Percentiles rank a stretch among this genome's conserved stretches.
These are phyloP conservation scores for Coccomyxa subellipsoidea DNA, from an alignment of 163 green algal species.

Conservation along the genomic window DNA sequence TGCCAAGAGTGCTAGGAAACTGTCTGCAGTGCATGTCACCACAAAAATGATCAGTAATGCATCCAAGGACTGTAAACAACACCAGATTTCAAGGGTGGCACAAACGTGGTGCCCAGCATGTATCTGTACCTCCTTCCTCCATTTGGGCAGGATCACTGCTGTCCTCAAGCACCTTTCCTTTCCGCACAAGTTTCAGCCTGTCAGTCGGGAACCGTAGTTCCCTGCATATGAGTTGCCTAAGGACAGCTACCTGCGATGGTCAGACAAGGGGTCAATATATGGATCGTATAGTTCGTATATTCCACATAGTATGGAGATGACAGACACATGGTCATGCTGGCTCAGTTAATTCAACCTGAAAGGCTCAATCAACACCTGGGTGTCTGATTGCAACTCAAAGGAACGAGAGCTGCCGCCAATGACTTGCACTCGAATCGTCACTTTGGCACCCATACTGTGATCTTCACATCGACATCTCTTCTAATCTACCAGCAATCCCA, in stretches of 20 bases:
- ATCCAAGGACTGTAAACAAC: too few species aligned
- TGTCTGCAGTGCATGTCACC: not conserved
- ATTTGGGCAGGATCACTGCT: not conserved
- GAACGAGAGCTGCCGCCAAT: not conserved
- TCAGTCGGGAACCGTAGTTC: not conserved
- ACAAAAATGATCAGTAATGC: too few species aligned
- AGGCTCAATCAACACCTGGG: not conserved
- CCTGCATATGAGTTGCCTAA: not conserved
- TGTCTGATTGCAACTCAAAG: not conserved
- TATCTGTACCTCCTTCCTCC: not conserved
- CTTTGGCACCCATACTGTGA: too few species aligned
- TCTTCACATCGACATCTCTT: too few species aligned
- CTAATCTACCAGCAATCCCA: too few species aligned
- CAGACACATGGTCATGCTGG: too few species aligned
- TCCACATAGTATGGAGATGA: too few species aligned
- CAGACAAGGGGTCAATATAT: too few species aligned
- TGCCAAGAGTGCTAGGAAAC: not conserved
- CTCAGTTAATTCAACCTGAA: too few species aligned
- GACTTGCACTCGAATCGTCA: not conserved
- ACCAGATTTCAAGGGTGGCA: too few species aligned
- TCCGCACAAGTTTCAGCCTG: not conserved
- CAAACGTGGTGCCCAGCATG: too few species aligned
- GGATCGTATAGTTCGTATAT: too few species aligned
- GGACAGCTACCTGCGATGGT: not conserved
- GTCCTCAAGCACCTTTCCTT: not conserved